A percentile compares a stretch with the other conserved stretches of the same genome.
Conservation (phyloP, 1,284 basidiomycete species). For the Vanrija pseudolonga region DNA sequence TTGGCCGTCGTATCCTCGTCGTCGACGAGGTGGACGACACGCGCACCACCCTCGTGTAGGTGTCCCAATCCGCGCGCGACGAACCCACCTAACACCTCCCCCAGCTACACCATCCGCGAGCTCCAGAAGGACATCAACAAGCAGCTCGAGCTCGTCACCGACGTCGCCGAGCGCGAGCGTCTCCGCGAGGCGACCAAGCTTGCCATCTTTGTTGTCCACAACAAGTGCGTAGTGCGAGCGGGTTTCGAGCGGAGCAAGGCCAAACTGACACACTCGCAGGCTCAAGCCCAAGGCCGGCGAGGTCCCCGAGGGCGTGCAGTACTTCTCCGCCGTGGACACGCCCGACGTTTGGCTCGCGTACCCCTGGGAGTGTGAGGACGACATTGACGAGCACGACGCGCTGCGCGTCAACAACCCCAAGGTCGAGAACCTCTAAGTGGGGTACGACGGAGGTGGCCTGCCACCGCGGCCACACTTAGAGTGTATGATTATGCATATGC, state of each 20-base stretch:
- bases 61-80: constrained; percentile 5
- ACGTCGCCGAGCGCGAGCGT: constrained; percentile 64
- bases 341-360: constrained; percentile 50
- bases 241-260: too few species aligned
- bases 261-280: constrained; percentile 25
- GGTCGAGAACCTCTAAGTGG: background rate
- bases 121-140: constrained; percentile 78
- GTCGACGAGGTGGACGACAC: constrained; percentile 94
- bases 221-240: constrained; percentile 57
- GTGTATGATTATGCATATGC: too few species aligned
- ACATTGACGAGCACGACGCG: constrained; percentile 45
- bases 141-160: constrained; percentile 60
- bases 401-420: constrained; percentile 34
- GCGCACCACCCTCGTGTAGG: constrained; percentile 78
- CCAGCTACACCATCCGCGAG: constrained; percentile 79
- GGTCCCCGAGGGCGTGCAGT: constrained; percentile 56
- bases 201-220: constrained; percentile 90
- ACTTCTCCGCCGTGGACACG: constrained; percentile 49
- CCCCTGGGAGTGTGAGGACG: constrained; percentile 48
- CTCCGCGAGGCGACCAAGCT: constrained; percentile 66
- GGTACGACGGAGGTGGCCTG: too few species aligned
- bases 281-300: constrained; percentile 73
- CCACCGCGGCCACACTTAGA: too few species aligned
- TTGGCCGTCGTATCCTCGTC: constrained; percentile 76
- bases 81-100: background rate